Percentiles rank a stretch among this genome's conserved stretches.
Evolutionary conservation across 164 flowering plant species (phyloP).

Genomic region (Magnolia sinica): DNA sequence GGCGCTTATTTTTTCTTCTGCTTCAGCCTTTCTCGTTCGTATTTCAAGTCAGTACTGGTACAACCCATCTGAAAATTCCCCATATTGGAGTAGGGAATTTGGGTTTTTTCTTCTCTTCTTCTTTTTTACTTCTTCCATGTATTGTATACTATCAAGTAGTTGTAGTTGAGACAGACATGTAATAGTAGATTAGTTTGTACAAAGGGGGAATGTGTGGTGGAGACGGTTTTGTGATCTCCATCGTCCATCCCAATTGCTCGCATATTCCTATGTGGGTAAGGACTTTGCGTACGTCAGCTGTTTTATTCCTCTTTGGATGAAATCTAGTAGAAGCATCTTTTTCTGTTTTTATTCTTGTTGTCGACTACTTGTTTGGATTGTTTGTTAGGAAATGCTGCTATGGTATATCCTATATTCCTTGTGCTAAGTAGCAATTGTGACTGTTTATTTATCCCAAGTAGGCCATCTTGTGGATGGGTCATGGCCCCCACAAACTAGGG

Average conservation of each 20-base stretch:
- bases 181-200: not conserved
- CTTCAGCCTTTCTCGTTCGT: not conserved
- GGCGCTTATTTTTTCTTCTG: not conserved
- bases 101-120: not conserved
- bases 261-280: not conserved
- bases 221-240: constrained; percentile 48
- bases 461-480: too few relatives aligned
- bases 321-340: too few relatives aligned
- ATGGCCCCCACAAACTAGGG: too few relatives aligned
- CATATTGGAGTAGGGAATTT: not conserved
- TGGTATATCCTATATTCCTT: too few relatives aligned
- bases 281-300: not conserved
- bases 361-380: too few relatives aligned
- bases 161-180: not conserved
- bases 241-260: not conserved
- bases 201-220: constrained; percentile 11
- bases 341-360: too few relatives aligned
- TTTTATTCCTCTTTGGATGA: not conserved
- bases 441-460: too few relatives aligned
- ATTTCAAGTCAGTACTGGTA: not conserved
- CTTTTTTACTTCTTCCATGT: not conserved
- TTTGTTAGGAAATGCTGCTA: too few relatives aligned
- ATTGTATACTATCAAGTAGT: not conserved
- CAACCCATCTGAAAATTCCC: not conserved
- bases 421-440: too few relatives aligned